Evolutionary conservation across 2,329 filamentous ascomycete genomes (phyloP).

Genomic region (Neonectria ditissima): DNA sequence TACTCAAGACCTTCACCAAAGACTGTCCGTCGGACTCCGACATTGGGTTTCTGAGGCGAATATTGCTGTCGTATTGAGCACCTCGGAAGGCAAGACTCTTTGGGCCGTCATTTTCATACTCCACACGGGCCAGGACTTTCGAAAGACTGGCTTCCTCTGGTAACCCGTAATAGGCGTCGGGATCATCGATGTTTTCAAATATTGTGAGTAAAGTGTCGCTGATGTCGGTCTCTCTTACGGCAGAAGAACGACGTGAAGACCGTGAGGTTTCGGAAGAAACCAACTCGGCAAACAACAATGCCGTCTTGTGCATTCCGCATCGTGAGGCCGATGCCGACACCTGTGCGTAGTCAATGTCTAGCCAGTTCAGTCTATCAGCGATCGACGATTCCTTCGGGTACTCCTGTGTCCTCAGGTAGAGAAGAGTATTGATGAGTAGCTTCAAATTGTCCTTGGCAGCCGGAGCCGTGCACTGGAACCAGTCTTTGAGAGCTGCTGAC

Average conservation of each 20-base stretch:
- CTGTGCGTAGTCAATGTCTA: conserved; percentile 81
- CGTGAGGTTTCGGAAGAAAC: conserved; percentile 67
- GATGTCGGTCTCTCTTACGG: conserved; percentile 65
- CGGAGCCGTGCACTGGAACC: conserved; percentile 62
- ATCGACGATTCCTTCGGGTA: conserved; percentile 81
- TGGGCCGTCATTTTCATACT: conserved; percentile 88
- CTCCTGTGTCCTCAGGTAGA: conserved; percentile 89
- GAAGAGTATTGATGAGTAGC: conserved; percentile 79
- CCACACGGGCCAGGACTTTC: conserved; percentile 83
- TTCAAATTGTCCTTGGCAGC: conserved; percentile 72
- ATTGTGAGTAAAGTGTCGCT: conserved; percentile 81
- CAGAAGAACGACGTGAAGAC: conserved; percentile 75
- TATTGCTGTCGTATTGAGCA: conserved; percentile 88
- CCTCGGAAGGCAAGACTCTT: conserved; percentile 92
- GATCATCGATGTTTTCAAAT: conserved; percentile 93
- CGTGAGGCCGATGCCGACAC: conserved; percentile 78
- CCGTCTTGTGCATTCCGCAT: conserved; percentile 89
- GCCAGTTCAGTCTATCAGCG: conserved; percentile 83
- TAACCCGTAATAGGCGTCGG: conserved; percentile 94
- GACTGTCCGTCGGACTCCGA: conserved; percentile 73
- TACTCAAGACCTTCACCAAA: conserved; percentile 81
- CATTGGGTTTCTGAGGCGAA: conserved; percentile 70
- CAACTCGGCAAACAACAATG: conserved; percentile 85
- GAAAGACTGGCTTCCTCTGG: conserved; percentile 80
- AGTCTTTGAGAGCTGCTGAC: conserved; percentile 73